Conservation (phyloP, 176 grass and related monocot genomes). For the Stipa capillata region DNA sequence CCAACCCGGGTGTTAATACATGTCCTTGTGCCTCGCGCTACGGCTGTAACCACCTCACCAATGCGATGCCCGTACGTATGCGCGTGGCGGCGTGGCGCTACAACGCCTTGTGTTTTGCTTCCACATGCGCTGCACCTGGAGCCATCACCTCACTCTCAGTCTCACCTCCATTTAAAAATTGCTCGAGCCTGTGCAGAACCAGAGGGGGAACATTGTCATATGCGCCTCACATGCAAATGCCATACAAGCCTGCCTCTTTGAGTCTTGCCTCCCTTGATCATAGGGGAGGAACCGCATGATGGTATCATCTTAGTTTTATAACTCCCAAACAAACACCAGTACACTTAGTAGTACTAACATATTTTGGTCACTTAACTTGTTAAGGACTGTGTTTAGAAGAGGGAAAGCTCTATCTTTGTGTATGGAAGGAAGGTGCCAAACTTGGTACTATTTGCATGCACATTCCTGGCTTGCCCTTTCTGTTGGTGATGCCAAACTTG, state of each 20-base stretch:
- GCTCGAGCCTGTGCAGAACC: neutral
- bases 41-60: neutral
- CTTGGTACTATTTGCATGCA: neutral
- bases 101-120: neutral
- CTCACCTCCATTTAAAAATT: neutral
- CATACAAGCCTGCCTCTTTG: neutral
- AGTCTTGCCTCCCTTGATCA: neutral
- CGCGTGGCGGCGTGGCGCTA: neutral
- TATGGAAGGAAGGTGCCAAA: neutral
- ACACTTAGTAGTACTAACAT: too few relatives aligned
- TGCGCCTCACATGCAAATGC: slow-evolving; percentile 27
- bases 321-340: neutral
- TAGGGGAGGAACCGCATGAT: neutral
- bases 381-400: too few relatives aligned
- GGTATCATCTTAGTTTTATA: neutral
- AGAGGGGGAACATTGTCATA: slow-evolving; percentile 2
- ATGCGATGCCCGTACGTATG: neutral
- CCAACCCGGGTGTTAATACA: neutral
- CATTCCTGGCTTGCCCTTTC: neutral
- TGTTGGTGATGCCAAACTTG: neutral
- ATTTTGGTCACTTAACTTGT: too few relatives aligned
- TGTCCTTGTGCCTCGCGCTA: neutral
- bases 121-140: slow-evolving; percentile 10
- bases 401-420: neutral
- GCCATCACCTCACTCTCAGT: neutral